Evolutionary conservation across 257 asterid species (phyloP), one percentile per base, ranked within the genome.

Genomic region (Petrea volubilis): DNA sequence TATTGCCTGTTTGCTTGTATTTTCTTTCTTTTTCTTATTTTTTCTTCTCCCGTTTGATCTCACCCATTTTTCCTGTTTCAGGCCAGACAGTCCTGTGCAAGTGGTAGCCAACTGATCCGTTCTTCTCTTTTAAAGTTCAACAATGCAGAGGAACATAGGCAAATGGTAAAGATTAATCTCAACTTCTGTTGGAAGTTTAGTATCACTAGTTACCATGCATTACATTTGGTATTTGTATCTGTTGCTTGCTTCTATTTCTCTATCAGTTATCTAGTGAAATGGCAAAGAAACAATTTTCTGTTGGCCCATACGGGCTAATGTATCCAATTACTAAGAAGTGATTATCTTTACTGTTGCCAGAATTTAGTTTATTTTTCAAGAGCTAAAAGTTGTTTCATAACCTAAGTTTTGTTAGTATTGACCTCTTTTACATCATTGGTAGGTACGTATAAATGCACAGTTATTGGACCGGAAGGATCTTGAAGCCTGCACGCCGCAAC

Each of bases 391-490:
- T 4, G 21, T 59, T 20, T 40, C 56, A 55, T 13, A 17, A 6
- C 1, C 57, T 63, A 49, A 14, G 38, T 71, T 62, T 31, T 69
- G 34, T 64, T 11, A 28, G 24, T 41, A 8, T 40, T 66, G 52
- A 74, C 46, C 64, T 44, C 64, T 46, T 70, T n/a, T n/a, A 43
- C 65, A 34, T 25, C 17, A 4, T 51, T 52, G 40, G 59, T 66
- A 94, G 99, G 93, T 88, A 70, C 81, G 86, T 46, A 61, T 84
- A 72, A 78, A 77, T 79, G 79, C 89, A 34, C 86, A 85, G 47
- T 73, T 65, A 78, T 64, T 88, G 41, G 92, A 84, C 50, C 79
- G 83, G 71, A 77, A 63, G 64, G 63, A 78, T 74, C 78, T 79
- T 61, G 82, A 81, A 60, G 79, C 83, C 68, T 73, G 76, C 77